Base-by-base conservation (phyloP, 2,329 filamentous ascomycete genomes). In the Aspergillus intermedius region DNA sequence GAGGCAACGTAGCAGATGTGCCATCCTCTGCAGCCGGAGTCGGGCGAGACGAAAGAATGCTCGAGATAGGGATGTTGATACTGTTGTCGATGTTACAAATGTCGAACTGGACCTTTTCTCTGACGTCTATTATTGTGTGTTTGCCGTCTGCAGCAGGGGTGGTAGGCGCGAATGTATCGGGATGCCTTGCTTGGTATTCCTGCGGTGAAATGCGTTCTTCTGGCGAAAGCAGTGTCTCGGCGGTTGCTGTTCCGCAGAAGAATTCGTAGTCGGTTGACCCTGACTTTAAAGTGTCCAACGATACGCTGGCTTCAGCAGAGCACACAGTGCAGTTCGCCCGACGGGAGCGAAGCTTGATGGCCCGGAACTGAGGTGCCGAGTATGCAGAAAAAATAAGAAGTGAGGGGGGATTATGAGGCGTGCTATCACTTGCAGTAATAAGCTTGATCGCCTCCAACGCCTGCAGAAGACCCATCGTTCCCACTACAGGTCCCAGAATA, bases 391-490 rank as follows among this genome's bases (percentile, higher is more conserved):
- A 74, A 4, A 74, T 67, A 30, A 70, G 66, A 6, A 74, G 54
- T 5, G 67, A 62, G 5, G 69, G 67, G 5, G 63, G 54, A 34
- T 68, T 61, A 2, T 59, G 57, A 3, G 58, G 56, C 13, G 49
- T 53, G 5, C 64, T 60, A 7, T 60, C 41, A 12, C 49, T 47
- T 17, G 56, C 56, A 21, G 72, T 60, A 13, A 96, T 77, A n/a
- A 96, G 68, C 64, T 94, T 93, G 60, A 97, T 83, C 0, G 88
- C 83, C 70, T 97, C 90, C 1, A 95, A 74, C 0, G 93, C 91
- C 72, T 97, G 93, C 48, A 97, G 71, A 0, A 95, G 84, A 6
- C 93, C 93, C 88, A 98, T 96, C 0, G 83, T 78, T 0, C 93
- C 93, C 0, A 98, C 93, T 0, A 96, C 90, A 0, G 93, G 91